Evolutionary conservation across 2,329 filamentous ascomycete species (phyloP).

Genomic region (Chaetomiaceae sp.): DNA sequence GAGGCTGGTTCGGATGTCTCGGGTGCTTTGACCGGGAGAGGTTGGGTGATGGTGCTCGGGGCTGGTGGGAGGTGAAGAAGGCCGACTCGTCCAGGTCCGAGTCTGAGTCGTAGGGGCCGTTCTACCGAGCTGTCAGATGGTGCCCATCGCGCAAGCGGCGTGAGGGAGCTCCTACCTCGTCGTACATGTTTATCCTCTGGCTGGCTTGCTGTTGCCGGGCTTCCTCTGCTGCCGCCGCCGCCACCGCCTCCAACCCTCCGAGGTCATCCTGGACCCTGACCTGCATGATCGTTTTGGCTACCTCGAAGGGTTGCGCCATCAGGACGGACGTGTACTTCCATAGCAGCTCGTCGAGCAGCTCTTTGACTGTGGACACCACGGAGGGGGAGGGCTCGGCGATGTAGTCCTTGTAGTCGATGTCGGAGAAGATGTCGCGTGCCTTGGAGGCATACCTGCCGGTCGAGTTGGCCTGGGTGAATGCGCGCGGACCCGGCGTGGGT

Average conservation of each 20-base stretch:
- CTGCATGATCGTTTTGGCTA: constrained; percentile 90
- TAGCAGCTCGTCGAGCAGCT: constrained; percentile 75
- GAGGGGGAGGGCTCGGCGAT: constrained; percentile 72
- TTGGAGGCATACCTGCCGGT: constrained; percentile 50
- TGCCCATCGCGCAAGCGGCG: background rate
- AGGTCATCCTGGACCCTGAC: constrained; percentile 56
- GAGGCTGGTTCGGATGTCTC: constrained; percentile 31
- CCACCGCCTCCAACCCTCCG: constrained; percentile 33
- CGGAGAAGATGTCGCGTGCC: constrained; percentile 80
- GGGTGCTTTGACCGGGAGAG: constrained; percentile 34
- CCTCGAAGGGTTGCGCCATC: constrained; percentile 93
- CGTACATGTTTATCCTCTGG: constrained; percentile 25
- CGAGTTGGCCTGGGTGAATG: constrained; percentile 44
- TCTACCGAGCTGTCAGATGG: constrained; percentile 1
- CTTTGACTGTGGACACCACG: constrained; percentile 67
- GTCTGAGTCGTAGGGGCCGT: constrained; percentile 48
- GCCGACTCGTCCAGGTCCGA: constrained; percentile 73
- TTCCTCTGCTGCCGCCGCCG: constrained; percentile 29
- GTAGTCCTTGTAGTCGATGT: constrained; percentile 90
- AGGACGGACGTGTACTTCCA: constrained; percentile 90
- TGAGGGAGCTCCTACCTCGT: constrained; percentile 27
- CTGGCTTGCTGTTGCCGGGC: constrained; percentile 26
- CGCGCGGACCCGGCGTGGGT: constrained; percentile 40
- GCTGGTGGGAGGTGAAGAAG: constrained; percentile 71
- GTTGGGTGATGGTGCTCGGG: constrained; percentile 50